These are phyloP conservation scores for Sporisorium exsertum DNA, from an alignment of 1,284 basidiomycete genomes.

Conservation along the genomic window DNA sequence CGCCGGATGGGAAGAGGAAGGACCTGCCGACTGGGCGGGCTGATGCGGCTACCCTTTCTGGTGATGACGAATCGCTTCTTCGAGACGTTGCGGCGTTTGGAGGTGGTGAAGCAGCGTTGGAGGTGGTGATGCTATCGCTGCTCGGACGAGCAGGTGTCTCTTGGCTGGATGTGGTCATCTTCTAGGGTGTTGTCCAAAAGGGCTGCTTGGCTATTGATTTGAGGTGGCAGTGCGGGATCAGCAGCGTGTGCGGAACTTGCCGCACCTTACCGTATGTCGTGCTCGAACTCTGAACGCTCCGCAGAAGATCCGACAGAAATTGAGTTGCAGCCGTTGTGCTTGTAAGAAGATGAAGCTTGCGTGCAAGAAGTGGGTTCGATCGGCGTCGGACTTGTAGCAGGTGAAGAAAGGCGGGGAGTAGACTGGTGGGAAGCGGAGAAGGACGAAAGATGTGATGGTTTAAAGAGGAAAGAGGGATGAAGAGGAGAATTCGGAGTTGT, in stretches of 20 bases:
- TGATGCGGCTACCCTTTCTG: conserved; percentile 25
- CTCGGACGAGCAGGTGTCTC: conserved; percentile 33
- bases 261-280: background rate
- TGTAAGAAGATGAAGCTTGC: background rate
- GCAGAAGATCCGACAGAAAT: background rate
- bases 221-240: background rate
- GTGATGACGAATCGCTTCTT: conserved; percentile 34
- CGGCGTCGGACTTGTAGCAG: background rate
- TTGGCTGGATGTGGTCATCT: conserved; percentile 21
- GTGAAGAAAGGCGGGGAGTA: background rate
- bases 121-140: conserved; percentile 40
- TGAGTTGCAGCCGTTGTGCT: background rate
- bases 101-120: conserved; percentile 13
- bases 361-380: background rate
- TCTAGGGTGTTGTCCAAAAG: background rate
- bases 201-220: background rate
- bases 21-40: conserved; percentile 32
- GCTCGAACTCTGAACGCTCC: background rate
- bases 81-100: conserved; percentile 10
- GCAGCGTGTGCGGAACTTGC: background rate
- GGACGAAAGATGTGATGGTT: conserved; percentile 4
- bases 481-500: background rate
- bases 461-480: background rate
- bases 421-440: background rate
- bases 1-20: conserved; percentile 53